These are phyloP conservation scores for Isoetes taiwanensis DNA, from an alignment of 75 land plant genomes.

Conservation along the genomic window DNA sequence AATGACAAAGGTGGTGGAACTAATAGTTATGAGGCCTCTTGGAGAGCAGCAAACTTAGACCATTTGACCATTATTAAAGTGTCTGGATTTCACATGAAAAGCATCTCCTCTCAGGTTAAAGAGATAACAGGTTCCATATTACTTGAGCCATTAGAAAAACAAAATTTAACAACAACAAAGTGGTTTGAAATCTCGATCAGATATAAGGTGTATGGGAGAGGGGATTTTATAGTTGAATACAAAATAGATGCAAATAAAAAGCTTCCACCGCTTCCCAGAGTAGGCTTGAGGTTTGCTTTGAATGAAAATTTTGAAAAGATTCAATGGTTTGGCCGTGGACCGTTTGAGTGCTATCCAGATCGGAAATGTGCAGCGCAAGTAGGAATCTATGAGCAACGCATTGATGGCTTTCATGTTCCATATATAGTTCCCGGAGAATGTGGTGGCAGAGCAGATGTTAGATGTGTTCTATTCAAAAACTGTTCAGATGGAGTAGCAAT, in stretches of 20 bases:
- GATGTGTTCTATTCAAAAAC: constrained; percentile 71
- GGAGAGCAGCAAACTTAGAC: constrained; percentile 51
- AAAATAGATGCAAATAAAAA: constrained; percentile 39
- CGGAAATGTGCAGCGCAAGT: constrained; percentile 81
- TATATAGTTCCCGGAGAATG: constrained; percentile 91
- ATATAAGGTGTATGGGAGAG: constrained; percentile 63
- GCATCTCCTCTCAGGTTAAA: constrained; percentile 22
- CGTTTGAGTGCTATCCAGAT: constrained; percentile 98
- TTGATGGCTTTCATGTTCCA: constrained; percentile 73
- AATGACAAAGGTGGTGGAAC: constrained; percentile 90
- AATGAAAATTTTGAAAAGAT: constrained; percentile 40
- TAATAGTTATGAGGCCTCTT: constrained; percentile 49
- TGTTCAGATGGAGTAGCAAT: constrained; percentile 37
- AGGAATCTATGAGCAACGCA: constrained; percentile 47
- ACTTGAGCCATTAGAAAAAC: constrained; percentile 24
- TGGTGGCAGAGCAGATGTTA: constrained; percentile 82
- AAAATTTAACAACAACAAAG: constrained; percentile 9
- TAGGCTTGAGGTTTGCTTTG: constrained; percentile 57
- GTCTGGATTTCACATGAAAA: constrained; percentile 26
- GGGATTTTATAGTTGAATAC: constrained; percentile 53
- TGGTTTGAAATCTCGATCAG: not conserved
- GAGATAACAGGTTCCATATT: constrained; percentile 27
- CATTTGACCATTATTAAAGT: constrained; percentile 20
- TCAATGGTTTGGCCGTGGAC: constrained; percentile 82
- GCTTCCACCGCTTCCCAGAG: constrained; percentile 90